phyloP scores from a whole-genome alignment of 23 red algal species.

The Chondrus crispus region DNA sequence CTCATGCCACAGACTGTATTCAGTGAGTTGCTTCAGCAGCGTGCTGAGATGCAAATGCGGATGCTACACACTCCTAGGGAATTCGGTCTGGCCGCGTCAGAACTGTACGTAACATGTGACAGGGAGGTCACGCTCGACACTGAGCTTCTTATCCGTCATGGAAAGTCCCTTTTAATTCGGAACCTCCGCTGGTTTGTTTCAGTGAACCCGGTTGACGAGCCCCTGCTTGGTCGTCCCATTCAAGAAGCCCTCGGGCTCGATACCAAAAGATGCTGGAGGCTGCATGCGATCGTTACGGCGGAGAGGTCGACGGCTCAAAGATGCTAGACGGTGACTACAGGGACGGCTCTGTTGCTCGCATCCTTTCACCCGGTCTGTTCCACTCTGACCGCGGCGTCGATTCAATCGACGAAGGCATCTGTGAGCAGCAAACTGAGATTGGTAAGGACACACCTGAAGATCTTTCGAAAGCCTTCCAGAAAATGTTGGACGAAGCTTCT shows the following conservation, averaged over 20 bases:
- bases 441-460: not conserved
- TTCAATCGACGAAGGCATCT: not conserved
- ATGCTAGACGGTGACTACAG: not conserved
- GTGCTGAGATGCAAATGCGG: not conserved
- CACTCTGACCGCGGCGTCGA: not conserved
- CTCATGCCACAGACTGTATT: not conserved
- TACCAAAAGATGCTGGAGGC: not conserved
- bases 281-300: not conserved
- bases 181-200: not conserved
- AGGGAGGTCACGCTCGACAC: not conserved
- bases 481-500: not conserved
- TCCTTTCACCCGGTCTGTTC: not conserved
- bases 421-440: not conserved
- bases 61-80: not conserved
- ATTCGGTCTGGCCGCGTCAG: not conserved
- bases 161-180: not conserved
- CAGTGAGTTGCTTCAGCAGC: not conserved
- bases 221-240: not conserved
- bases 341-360: not conserved
- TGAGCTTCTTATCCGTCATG: not conserved
- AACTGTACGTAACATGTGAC: not conserved
- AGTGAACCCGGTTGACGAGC: not conserved
- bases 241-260: not conserved
- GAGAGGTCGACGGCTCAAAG: not conserved
- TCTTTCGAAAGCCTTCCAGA: not conserved